A percentile compares a stretch with the other conserved stretches of the same genome.
phyloP scores from a whole-genome alignment of 2,329 filamentous ascomycete genomes.

The Aspergillus uvarum region DNA sequence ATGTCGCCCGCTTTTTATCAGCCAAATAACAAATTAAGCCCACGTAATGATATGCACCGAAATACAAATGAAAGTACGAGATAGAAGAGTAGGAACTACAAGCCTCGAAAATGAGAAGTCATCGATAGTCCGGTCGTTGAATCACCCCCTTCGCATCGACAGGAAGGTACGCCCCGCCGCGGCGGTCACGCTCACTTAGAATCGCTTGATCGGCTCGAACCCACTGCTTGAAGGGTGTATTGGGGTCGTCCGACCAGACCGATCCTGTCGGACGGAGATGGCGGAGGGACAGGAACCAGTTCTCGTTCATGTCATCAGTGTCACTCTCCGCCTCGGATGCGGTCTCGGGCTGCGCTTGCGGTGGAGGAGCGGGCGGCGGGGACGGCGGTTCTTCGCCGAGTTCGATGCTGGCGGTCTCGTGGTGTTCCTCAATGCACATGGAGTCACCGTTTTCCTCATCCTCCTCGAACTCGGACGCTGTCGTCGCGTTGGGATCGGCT shows the following conservation, averaged over 20 bases:
- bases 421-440: conserved; percentile 20
- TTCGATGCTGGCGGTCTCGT: conserved; percentile 40
- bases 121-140: conserved; percentile 14
- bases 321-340: conserved; percentile 10
- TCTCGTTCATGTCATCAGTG: conserved; percentile 18
- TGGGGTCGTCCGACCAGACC: conserved; percentile 34
- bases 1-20: not conserved
- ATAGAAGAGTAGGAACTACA: not conserved
- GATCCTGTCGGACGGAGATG: conserved; percentile 22
- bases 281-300: conserved; percentile 34
- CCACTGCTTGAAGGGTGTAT: conserved; percentile 43
- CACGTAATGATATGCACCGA: not conserved
- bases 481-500: too few relatives aligned
- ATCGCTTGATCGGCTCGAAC: conserved; percentile 35
- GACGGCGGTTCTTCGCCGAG: conserved; percentile 29
- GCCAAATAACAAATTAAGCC: not conserved
- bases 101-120: not conserved
- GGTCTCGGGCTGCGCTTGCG: not conserved
- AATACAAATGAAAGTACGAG: not conserved
- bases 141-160: conserved; percentile 37
- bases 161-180: conserved; percentile 27
- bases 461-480: not conserved
- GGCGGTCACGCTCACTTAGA: conserved; percentile 28
- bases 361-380: not conserved
- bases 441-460: conserved; percentile 14